phyloP scores from a whole-genome alignment of 352 stramenopile genomes.

The Globisporangium irregulare region DNA sequence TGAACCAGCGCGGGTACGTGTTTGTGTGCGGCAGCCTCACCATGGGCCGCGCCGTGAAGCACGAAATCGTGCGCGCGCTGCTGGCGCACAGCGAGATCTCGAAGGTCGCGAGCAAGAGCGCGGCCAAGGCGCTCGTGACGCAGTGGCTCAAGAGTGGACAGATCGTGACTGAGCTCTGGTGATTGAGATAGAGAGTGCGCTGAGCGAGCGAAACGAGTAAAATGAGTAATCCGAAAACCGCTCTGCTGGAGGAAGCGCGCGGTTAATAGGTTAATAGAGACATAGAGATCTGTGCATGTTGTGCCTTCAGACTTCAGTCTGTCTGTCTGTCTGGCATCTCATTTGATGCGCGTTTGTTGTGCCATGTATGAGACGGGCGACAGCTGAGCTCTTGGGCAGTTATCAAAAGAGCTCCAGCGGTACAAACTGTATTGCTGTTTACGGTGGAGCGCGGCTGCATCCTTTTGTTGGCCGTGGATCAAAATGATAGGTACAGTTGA shows the following conservation, averaged over 20 bases:
- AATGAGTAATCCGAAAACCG: background rate
- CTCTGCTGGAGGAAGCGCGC: background rate
- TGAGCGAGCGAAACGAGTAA: too few species aligned
- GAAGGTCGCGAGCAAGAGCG: conserved; percentile 27
- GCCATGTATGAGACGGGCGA: background rate
- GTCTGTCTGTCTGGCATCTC: too few species aligned
- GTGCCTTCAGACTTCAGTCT: background rate
- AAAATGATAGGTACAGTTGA: conserved; percentile 1
- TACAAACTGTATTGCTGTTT: too few species aligned
- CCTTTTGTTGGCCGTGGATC: background rate
- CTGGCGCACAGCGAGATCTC: conserved; percentile 37
- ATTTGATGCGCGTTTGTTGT: background rate
- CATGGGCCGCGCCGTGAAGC: conserved; percentile 79
- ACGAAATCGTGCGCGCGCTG: conserved; percentile 47
- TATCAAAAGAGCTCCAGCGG: too few species aligned
- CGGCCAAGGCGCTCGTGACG: conserved; percentile 44
- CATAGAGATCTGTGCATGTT: background rate
- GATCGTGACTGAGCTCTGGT: conserved; percentile 78
- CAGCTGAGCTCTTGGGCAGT: too few species aligned
- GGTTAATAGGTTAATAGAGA: conserved; percentile 8
- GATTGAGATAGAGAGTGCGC: conserved; percentile 8
- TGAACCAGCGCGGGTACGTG: conserved; percentile 55
- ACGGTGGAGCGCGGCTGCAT: background rate
- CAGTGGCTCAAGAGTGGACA: conserved; percentile 37
- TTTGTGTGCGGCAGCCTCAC: conserved; percentile 77